phyloP scores from a whole-genome alignment of 768 basidiomycete species.

The Cystofilobasidium capitatum region DNA sequence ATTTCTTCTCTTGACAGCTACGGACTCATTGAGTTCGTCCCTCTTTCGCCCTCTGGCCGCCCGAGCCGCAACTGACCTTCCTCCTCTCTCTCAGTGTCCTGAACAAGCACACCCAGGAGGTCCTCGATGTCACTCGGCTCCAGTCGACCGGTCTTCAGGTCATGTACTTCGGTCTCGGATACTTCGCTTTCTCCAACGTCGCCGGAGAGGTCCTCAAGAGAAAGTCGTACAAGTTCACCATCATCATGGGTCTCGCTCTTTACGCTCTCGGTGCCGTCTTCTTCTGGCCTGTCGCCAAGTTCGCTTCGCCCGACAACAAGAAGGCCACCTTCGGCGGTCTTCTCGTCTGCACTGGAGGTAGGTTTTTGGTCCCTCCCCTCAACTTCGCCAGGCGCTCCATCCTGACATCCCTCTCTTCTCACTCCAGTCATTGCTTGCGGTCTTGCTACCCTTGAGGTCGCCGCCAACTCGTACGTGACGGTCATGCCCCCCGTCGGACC shows the following conservation, averaged over 20 bases:
- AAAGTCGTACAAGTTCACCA: conserved; percentile 55
- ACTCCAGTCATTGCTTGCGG: conserved; percentile 46
- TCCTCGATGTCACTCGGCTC: conserved; percentile 58
- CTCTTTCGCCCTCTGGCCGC: neutral
- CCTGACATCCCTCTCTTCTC: too few species aligned
- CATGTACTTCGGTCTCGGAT: conserved; percentile 47
- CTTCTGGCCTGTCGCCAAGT: conserved; percentile 45
- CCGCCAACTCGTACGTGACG: conserved; percentile 68
- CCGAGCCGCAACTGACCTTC: neutral
- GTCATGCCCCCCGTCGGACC: conserved; percentile 49
- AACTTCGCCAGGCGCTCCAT: too few species aligned
- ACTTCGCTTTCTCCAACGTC: conserved; percentile 38
- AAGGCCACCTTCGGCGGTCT: conserved; percentile 59
- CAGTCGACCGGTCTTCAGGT: conserved; percentile 67
- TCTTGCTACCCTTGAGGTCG: conserved; percentile 47
- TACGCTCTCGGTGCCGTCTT: conserved; percentile 54
- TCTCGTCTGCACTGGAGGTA: conserved; percentile 56
- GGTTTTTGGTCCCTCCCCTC: too few species aligned
- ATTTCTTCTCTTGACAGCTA: neutral
- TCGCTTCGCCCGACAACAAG: conserved; percentile 30
- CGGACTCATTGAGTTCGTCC: neutral
- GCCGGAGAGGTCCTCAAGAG: conserved; percentile 43
- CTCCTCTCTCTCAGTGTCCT: conserved; percentile 30
- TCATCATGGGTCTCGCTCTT: conserved; percentile 34
- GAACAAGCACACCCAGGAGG: conserved; percentile 58